Conservation (phyloP, 805 yeast species). For the Starmerella bombicola region DNA sequence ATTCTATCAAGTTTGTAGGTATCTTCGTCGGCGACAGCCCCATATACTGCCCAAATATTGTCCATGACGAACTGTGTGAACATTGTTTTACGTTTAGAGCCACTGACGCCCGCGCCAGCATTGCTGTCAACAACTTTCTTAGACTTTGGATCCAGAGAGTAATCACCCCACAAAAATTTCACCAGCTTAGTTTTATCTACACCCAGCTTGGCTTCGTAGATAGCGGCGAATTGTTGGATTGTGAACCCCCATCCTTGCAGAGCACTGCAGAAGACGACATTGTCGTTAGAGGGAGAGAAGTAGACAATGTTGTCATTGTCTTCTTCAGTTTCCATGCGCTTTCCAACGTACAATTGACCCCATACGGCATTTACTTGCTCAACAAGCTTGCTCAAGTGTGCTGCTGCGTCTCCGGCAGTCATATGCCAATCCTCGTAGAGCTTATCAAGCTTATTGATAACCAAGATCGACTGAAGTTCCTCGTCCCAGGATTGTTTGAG, state of each 20-base stretch:
- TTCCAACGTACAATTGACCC: conserved; percentile 87
- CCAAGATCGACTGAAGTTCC: conserved; percentile 73
- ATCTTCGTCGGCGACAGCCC: conserved; percentile 51
- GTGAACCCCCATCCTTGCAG: conserved; percentile 98
- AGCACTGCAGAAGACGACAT: conserved; percentile 79
- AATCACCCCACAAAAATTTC: conserved; percentile 94
- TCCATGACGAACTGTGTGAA: conserved; percentile 81
- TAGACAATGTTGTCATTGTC: conserved; percentile 80
- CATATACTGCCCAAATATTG: conserved; percentile 84
- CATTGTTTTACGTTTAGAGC: conserved; percentile 56
- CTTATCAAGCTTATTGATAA: conserved; percentile 83
- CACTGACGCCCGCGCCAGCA: conserved; percentile 1
- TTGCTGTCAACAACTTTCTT: conserved; percentile 55
- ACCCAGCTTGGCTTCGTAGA: conserved; percentile 74
- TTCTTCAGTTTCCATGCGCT: conserved; percentile 41
- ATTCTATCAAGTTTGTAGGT: conserved; percentile 64
- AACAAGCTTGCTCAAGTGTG: conserved; percentile 61
- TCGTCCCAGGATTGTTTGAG: conserved; percentile 89
- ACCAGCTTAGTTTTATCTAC: conserved; percentile 66
- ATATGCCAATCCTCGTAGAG: conserved; percentile 68
- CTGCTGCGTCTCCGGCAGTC: conserved; percentile 73
- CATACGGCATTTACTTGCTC: conserved; percentile 93
- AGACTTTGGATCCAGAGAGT: conserved; percentile 74
- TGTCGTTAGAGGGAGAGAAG: conserved; percentile 76
- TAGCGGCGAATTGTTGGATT: conserved; percentile 72